Evolutionary conservation across 305 asterid genomes (phyloP).

Genomic region (Fraxinus sp.): DNA sequence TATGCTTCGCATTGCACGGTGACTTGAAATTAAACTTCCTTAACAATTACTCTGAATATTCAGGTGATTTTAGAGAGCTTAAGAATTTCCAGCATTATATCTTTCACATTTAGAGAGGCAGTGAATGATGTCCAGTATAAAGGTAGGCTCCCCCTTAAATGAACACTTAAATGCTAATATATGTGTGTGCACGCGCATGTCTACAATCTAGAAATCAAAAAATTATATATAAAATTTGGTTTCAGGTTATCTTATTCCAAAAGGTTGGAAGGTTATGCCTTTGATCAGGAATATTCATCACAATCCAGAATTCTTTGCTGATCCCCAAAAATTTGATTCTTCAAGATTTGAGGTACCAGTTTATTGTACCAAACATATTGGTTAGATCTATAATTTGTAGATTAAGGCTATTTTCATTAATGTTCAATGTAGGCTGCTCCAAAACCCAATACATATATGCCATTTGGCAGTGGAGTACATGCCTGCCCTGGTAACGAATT

Average conservation of each 20-base stretch:
- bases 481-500: constrained; percentile 94
- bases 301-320: constrained; percentile 70
- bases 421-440: constrained; percentile 26
- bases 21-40: background rate
- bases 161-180: background rate
- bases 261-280: constrained; percentile 98
- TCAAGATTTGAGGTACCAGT: constrained; percentile 72
- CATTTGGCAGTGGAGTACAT: constrained; percentile 85
- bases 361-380: background rate
- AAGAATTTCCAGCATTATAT: constrained; percentile 83
- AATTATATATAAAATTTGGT: background rate
- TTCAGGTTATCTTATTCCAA: constrained; percentile 78
- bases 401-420: background rate
- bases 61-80: constrained; percentile 84
- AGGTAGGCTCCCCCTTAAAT: constrained; percentile 36
- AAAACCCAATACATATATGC: constrained; percentile 79
- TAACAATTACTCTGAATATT: background rate
- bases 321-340: constrained; percentile 71
- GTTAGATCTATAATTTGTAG: background rate
- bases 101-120: constrained; percentile 88
- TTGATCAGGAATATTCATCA: constrained; percentile 88
- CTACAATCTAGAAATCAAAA: background rate
- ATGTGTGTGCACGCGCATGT: background rate
- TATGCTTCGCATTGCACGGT: background rate
- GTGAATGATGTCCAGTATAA: constrained; percentile 78